Base-by-base conservation (phyloP, 2,329 filamentous ascomycete species). In the Mycosphaerella sp. region DNA sequence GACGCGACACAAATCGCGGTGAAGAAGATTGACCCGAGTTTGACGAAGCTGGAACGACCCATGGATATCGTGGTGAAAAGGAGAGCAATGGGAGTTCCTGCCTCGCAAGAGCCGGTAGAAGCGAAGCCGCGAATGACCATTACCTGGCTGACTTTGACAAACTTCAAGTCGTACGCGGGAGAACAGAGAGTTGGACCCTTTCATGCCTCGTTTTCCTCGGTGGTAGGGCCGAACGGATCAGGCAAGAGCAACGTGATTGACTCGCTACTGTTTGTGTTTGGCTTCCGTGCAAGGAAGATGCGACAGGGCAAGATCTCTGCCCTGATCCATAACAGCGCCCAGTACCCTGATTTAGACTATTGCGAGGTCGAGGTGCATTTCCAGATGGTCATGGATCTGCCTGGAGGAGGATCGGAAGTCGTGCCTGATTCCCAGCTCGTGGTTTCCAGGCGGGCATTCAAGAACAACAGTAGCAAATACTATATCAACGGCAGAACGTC, bases 191-290 rank as follows among this genome's bases (percentile, higher is more conserved):
- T 98, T 55, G 93, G 93, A 0, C 93, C 93, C 0, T 98, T 98
- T 70, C 93, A 98, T 70, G 81, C 89, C 1, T 98, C 93, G 0
- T 98, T 98, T 73, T 96, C 93, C 1, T 96, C 93, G 0, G 93
- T 98, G 2, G 93, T 98, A 8, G 95, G 93, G 0, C 93, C 95
- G 47, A 98, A 98, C 69, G 93, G 93, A 57, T 98, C 93, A 8
- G 93, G 93, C 55, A 98, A 98, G 71, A 97, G 93, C 21, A 98
- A 98, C 65, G 95, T 98, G 59, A 98, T 98, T 68, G 93, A 98
- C 72, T 96, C 93, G 2, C 76, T 98, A 29, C 81, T 98, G 0
- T 98, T 98, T 67, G 93, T 98, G n/a, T 98, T 98, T 68, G 93
- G 95, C 51, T 98, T 98, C 76, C 85, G 93, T 56, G 93, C 93